phyloP scores from a whole-genome alignment of 176 grass and related monocot species.

The Bromus sterilis region DNA sequence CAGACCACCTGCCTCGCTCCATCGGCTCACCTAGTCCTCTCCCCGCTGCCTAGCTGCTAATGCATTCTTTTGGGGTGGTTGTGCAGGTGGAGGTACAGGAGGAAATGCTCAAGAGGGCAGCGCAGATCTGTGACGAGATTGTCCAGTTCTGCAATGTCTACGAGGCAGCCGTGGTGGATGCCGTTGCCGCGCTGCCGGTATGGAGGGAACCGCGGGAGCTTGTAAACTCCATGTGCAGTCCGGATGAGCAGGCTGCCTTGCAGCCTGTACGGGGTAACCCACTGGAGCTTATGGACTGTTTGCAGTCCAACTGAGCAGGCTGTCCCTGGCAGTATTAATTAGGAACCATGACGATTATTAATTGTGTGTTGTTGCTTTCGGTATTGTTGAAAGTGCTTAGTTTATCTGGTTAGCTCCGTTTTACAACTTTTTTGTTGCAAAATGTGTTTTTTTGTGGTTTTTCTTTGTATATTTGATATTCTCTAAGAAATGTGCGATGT shows the following conservation, averaged over 20 bases:
- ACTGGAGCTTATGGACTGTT: constrained; percentile 6
- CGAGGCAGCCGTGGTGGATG: constrained; percentile 27
- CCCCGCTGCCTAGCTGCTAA: background rate
- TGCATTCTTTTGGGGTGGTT: background rate
- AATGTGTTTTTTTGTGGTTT: too few species aligned
- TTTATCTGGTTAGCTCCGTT: too few species aligned
- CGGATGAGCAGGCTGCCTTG: background rate
- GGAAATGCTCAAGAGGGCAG: background rate
- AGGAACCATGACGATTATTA: too few species aligned
- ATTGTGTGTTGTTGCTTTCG: too few species aligned
- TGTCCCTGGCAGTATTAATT: too few species aligned
- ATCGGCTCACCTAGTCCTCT: background rate
- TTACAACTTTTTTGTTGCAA: too few species aligned
- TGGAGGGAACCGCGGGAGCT: constrained; percentile 46
- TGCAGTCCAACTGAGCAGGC: too few species aligned
- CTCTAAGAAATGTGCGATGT: too few species aligned
- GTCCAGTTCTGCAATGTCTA: background rate
- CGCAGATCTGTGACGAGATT: background rate
- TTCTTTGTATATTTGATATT: too few species aligned
- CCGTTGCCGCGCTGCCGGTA: constrained; percentile 13
- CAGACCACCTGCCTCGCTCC: background rate
- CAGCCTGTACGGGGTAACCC: background rate
- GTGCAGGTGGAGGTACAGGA: constrained; percentile 21
- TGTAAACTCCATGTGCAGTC: background rate
- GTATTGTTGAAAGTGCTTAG: too few species aligned